These are phyloP conservation scores for Malbranchea zuffiana DNA, from an alignment of 2,329 filamentous ascomycete genomes.

Conservation along the genomic window DNA sequence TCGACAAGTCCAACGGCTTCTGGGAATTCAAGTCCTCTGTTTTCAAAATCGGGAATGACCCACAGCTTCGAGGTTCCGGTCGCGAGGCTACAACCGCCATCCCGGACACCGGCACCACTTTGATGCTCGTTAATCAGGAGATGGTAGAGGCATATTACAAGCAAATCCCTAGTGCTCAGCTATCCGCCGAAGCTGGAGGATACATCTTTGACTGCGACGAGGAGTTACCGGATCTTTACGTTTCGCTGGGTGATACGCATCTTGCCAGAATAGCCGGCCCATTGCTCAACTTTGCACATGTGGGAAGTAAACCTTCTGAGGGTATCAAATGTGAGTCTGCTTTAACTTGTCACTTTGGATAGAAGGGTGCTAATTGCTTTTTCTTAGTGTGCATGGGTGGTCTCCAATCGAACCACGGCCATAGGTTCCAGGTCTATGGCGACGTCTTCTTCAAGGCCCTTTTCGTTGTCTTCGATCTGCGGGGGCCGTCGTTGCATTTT, in stretches of 20 bases:
- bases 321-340: constrained; percentile 29
- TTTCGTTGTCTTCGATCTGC: constrained; percentile 49
- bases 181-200: constrained; percentile 34
- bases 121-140: constrained; percentile 49
- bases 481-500: constrained; percentile 41
- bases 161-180: constrained; percentile 42
- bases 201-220: constrained; percentile 50
- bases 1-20: constrained; percentile 54
- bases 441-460: constrained; percentile 51
- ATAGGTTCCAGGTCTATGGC: constrained; percentile 48
- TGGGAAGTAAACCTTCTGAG: constrained; percentile 35
- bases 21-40: constrained; percentile 54
- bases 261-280: constrained; percentile 45
- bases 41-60: constrained; percentile 43
- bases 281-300: constrained; percentile 46
- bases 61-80: constrained; percentile 11
- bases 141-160: constrained; percentile 52
- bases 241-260: constrained; percentile 42
- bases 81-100: constrained; percentile 39
- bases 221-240: constrained; percentile 43
- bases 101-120: constrained; percentile 57
- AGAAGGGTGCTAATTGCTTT: neutral
- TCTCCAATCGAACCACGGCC: constrained; percentile 47
- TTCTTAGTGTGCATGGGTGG: constrained; percentile 47
- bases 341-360: neutral